Evolutionary conservation across 805 yeast species (phyloP).

Genomic region (Teunomyces panamensis): DNA sequence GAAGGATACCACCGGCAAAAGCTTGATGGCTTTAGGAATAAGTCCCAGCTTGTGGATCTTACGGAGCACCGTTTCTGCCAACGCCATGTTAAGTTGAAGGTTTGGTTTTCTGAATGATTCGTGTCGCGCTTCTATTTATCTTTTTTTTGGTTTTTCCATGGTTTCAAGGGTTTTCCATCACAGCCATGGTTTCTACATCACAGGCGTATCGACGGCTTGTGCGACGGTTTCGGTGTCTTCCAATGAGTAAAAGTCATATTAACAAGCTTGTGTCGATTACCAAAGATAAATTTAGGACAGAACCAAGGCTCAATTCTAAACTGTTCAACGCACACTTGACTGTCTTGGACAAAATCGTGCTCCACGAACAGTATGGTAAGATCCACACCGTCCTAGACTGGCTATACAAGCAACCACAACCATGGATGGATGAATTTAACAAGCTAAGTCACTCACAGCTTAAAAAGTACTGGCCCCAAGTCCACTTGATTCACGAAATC

Average conservation of each 20-base stretch:
- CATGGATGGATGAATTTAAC: conserved; percentile 21
- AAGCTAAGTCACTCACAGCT: conserved; percentile 19
- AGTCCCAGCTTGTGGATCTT: conserved; percentile 39
- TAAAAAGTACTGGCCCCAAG: conserved; percentile 31
- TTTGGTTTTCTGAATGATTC: not conserved
- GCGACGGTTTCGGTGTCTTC: conserved; percentile 24
- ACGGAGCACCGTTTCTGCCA: conserved; percentile 40
- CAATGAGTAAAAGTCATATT: too few species aligned
- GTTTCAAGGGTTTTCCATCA: not conserved
- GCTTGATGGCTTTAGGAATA: conserved; percentile 32
- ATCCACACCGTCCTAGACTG: conserved; percentile 26
- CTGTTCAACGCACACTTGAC: conserved; percentile 9
- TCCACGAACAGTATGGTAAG: conserved; percentile 23
- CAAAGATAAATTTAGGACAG: conserved; percentile 10
- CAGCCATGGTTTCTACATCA: not conserved
- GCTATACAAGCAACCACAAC: conserved; percentile 19
- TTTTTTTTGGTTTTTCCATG: not conserved
- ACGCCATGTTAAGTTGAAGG: conserved; percentile 29
- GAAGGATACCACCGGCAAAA: conserved; percentile 33
- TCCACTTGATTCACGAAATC: conserved; percentile 29
- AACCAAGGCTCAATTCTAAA: conserved; percentile 12
- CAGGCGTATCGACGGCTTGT: conserved; percentile 22
- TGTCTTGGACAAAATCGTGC: conserved; percentile 25
- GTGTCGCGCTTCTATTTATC: not conserved
- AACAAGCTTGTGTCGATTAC: not conserved